These are phyloP conservation scores for Peltaster fructicola DNA, from an alignment of 2,329 filamentous ascomycete genomes.

Conservation along the genomic window DNA sequence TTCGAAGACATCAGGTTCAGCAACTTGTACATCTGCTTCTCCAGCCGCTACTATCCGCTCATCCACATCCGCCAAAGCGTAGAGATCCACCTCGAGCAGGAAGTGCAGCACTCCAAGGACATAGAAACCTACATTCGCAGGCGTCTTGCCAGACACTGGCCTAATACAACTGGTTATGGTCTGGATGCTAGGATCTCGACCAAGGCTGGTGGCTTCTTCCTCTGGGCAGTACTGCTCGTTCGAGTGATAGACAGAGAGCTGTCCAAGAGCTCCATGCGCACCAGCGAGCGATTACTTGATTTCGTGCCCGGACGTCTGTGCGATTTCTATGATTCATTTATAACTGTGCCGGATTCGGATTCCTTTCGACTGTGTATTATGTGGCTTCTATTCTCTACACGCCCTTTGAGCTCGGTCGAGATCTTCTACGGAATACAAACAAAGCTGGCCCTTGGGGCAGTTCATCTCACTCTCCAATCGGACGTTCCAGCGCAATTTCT, in stretches of 20 bases:
- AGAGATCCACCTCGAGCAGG: slow-evolving; percentile 18
- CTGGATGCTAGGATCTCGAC: slow-evolving; percentile 17
- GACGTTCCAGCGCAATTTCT: too few species aligned
- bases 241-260: slow-evolving; percentile 28
- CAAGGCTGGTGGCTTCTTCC: slow-evolving; percentile 26
- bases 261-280: too few species aligned
- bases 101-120: slow-evolving; percentile 18
- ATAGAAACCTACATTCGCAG: slow-evolving; percentile 19
- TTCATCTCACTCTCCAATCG: too few species aligned
- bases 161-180: slow-evolving; percentile 7
- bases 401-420: too few species aligned
- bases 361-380: too few species aligned
- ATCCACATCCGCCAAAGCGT: slow-evolving; percentile 19
- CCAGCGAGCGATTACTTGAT: too few species aligned
- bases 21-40: slow-evolving; percentile 20
- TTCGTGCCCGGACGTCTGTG: too few species aligned
- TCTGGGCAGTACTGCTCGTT: slow-evolving; percentile 30
- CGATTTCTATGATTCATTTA: too few species aligned
- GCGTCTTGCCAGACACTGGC: slow-evolving; percentile 13
- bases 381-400: too few species aligned
- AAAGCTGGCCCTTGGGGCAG: too few species aligned
- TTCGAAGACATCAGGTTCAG: slow-evolving; percentile 18
- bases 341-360: too few species aligned
- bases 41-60: slow-evolving; percentile 27
- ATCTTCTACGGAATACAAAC: too few species aligned